Evolutionary conservation across 208 protist genomes (phyloP).

Genomic region (Leishmania braziliensis): DNA sequence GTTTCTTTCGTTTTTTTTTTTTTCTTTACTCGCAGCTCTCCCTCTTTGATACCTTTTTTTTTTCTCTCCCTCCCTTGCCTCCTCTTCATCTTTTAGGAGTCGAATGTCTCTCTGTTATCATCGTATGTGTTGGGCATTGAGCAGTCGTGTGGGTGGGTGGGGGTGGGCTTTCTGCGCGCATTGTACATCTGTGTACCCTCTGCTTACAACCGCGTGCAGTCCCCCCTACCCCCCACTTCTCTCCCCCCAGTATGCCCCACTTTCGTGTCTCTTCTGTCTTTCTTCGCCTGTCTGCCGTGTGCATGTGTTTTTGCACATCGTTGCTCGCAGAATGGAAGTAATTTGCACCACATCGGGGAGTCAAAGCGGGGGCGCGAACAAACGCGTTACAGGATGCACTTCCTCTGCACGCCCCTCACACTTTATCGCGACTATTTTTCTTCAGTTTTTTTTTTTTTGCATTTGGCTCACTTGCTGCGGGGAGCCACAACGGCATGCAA

Average conservation of each 20-base stretch:
- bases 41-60: not conserved
- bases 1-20: not conserved
- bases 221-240: not conserved
- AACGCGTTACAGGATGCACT: not conserved
- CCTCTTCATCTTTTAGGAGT: not conserved
- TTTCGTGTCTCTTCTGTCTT: not conserved
- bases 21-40: not conserved
- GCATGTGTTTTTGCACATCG: not conserved
- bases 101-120: not conserved
- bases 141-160: not conserved
- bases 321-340: not conserved
- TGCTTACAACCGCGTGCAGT: not conserved
- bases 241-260: not conserved
- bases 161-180: not conserved
- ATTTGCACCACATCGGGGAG: not conserved
- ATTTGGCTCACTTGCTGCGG: not conserved
- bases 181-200: not conserved
- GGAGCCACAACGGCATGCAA: not conserved
- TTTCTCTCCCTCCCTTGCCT: constrained; percentile 5
- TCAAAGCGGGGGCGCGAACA: not conserved
- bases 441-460: not conserved
- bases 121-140: not conserved
- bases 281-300: not conserved
- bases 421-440: not conserved
- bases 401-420: not conserved